Base-by-base conservation (phyloP, 805 yeast species). In the Candida manassasensis region DNA sequence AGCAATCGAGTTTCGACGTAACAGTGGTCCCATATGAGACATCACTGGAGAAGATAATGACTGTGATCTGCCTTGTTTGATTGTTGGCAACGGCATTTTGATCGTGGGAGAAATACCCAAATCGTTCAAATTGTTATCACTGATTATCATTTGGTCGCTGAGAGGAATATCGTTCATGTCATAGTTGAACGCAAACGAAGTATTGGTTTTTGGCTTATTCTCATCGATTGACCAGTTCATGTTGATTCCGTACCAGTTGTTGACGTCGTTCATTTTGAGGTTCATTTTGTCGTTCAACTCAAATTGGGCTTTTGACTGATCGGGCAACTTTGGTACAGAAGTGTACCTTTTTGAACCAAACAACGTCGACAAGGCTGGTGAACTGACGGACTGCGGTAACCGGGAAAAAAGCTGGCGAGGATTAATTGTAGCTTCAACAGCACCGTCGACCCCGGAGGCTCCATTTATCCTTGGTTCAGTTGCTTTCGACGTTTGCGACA, bases 371-470 rank as follows among this genome's bases (percentile, higher is more conserved):
- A 51, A 41, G 13, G 49, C 45, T 7, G 55, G 55, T 16, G 53
- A 49, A 10, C 40, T 41, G 12, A 34, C 21, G n/a, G 39, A 30
- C n/a, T 34, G 32, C 5, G 40, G 36, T 14, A 40, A 32, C 30
- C 25, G 34, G n/a, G 41, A 45, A 14, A 52, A 43, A 29, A 61
- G 42, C 36, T 61, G 57, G 25, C 52, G 45, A 3, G 68, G 68
- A 39, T 61, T 59, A 29, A 61, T 53, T 9, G 67, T 61, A 27
- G 53, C 42, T 25, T 51, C 53, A 32, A 31, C 6, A 6, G 27
- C 8, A 14, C 13, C 6, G 12, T 24, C 27, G 6, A 5, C 14
- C 14, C 27, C 27, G 27, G 12, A 7, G 6, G 13, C 9, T 7
- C 27, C 27, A n/a, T n/a, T n/a, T n/a, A n/a, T n/a, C n/a, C n/a